Conservation (phyloP, 2,329 filamentous ascomycete genomes). For the Kalmusia sp. region DNA sequence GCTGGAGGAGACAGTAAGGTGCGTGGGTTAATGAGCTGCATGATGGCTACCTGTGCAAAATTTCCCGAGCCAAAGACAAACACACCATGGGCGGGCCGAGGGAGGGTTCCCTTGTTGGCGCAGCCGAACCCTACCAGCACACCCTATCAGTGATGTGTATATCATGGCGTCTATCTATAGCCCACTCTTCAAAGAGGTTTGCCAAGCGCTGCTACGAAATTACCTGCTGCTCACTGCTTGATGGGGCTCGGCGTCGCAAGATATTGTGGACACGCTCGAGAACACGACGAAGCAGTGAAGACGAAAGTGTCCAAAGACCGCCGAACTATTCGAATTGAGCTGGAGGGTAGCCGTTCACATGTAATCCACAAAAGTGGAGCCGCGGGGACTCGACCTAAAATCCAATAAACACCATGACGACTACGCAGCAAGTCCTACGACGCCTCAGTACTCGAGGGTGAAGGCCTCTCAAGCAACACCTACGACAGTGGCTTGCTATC, state of each 20-base stretch:
- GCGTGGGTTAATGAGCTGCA: conserved; percentile 9
- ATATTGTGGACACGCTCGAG: neutral
- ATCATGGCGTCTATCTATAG: conserved; percentile 22
- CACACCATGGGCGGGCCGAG: conserved; percentile 26
- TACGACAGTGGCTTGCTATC: neutral
- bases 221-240: neutral
- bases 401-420: conserved; percentile 11
- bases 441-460: neutral
- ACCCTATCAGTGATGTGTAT: conserved; percentile 25
- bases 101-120: conserved; percentile 13
- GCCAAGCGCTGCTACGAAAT: neutral
- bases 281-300: neutral
- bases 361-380: conserved; percentile 5
- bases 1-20: conserved; percentile 11
- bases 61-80: conserved; percentile 19
- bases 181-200: conserved; percentile 20
- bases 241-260: no score
- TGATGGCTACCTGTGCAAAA: conserved; percentile 23
- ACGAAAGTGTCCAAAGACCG: neutral
- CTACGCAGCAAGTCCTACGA: neutral
- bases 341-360: neutral
- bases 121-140: conserved; percentile 14
- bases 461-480: neutral
- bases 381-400: conserved; percentile 9
- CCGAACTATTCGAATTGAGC: neutral